Percentiles rank a stretch among this genome's conserved stretches.
Conservation (phyloP, 2,329 filamentous ascomycete species). For the Neofusicoccum cordaticola region DNA sequence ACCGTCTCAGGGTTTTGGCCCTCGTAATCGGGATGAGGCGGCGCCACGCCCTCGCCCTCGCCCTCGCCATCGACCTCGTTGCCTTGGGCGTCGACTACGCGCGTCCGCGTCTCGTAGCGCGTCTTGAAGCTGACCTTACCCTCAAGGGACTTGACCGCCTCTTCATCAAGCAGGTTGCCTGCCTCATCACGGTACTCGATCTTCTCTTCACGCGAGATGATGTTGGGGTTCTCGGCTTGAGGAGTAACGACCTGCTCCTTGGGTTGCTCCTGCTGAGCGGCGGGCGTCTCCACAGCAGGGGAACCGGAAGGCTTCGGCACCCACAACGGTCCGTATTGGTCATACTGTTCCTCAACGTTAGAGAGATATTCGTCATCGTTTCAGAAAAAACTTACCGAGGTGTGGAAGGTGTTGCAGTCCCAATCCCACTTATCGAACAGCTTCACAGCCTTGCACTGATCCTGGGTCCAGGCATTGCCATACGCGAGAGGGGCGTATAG, state of each 20-base stretch:
- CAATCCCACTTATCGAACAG: slow-evolving; percentile 90
- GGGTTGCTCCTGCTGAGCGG: slow-evolving; percentile 22
- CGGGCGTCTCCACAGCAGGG: slow-evolving; percentile 21
- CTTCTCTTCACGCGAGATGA: slow-evolving; percentile 67
- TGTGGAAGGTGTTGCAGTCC: slow-evolving; percentile 92
- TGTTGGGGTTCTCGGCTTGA: slow-evolving; percentile 30
- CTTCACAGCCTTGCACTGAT: slow-evolving; percentile 82
- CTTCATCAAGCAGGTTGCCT: slow-evolving; percentile 80
- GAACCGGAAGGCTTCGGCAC: slow-evolving; percentile 23
- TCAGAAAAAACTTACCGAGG: slow-evolving; percentile 65
- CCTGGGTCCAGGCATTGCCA: slow-evolving; percentile 89
- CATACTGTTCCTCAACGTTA: slow-evolving; percentile 17
- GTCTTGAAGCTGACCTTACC: slow-evolving; percentile 96
- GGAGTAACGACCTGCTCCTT: slow-evolving; percentile 31
- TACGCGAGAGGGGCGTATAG: slow-evolving; percentile 90
- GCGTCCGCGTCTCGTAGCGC: slow-evolving; percentile 89
- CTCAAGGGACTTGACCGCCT: slow-evolving; percentile 73
- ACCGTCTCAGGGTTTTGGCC: slow-evolving; percentile 58
- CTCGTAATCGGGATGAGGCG: slow-evolving; percentile 56
- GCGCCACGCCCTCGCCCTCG: slow-evolving; percentile 42
- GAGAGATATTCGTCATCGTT: neutral
- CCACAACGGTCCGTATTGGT: slow-evolving; percentile 24
- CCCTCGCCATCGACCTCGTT: slow-evolving; percentile 58
- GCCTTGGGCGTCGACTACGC: slow-evolving; percentile 74
- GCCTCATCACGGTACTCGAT: slow-evolving; percentile 94